These are phyloP conservation scores for Chrysoporthe austroafricana DNA, from an alignment of 2,329 filamentous ascomycete species.

Conservation along the genomic window DNA sequence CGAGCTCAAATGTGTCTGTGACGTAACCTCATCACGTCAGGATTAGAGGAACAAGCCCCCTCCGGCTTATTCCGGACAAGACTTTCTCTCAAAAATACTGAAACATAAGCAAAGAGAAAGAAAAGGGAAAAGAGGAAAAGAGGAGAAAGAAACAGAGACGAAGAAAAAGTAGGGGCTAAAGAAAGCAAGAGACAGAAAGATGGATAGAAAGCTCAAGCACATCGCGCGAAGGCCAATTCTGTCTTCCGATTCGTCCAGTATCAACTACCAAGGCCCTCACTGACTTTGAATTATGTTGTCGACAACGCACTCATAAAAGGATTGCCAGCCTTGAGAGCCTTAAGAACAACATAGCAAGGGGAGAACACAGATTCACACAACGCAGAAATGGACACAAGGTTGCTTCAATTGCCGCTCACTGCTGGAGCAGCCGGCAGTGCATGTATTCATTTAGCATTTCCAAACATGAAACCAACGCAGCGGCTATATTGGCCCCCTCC, in stretches of 20 bases:
- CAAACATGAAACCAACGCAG: conserved; percentile 10
- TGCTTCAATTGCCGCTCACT: background rate
- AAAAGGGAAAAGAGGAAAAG: background rate
- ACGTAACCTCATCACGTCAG: conserved; percentile 11
- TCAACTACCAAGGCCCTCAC: background rate
- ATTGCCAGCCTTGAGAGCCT: background rate
- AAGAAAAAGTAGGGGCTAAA: too few relatives aligned
- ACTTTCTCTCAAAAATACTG: background rate
- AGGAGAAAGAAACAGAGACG: background rate
- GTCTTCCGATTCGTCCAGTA: background rate
- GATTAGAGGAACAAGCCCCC: background rate
- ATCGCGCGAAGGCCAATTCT: too few relatives aligned
- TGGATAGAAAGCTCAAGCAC: too few relatives aligned
- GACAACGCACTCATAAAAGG: background rate
- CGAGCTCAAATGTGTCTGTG: background rate
- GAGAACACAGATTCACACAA: background rate
- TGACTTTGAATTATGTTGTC: background rate
- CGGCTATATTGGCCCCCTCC: background rate
- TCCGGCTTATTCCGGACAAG: background rate
- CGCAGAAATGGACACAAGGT: background rate
- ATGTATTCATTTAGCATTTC: conserved; percentile 9
- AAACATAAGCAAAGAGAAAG: too few relatives aligned
- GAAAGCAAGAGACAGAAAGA: too few relatives aligned
- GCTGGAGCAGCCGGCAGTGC: background rate
- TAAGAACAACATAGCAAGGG: background rate